Base-by-base conservation (phyloP, 2,329 filamentous ascomycete genomes). In the Phaeophleospora eucalypticola region DNA sequence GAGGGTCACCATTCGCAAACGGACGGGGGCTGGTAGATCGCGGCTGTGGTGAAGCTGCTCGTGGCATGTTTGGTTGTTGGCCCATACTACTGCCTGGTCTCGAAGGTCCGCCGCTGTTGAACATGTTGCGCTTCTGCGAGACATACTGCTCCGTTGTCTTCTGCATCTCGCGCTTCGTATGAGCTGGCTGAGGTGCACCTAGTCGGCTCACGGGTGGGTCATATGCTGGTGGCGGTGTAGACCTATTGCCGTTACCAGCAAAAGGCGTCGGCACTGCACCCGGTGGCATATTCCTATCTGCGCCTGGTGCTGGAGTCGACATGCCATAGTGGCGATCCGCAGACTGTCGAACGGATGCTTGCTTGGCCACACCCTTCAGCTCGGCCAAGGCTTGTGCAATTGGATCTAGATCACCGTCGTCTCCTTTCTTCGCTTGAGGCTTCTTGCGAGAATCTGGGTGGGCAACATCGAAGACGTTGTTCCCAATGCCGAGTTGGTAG, bases 271-370 rank as follows among this genome's bases (percentile, higher is more conserved):
- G 71, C 21, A 68, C 68, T 39, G 68, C 66, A 48, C 63, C 57
- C 51, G 63, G 43, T 15, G 56, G 57, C 36, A 49, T 49, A 62
- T 65, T 50, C 71, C 86, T 43, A 37, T 48, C 61, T 50, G 32
- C 61, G 57, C 70, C 66, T 40, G 70, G 67, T 4, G 78, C 83
- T 4, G 93, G 91, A 1, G 91, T 95, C 10, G 87, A 75, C 52
- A 98, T 84, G n/a, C 93, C 91, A 63, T 94, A 88, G 68, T 95
- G 96, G 51, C 87, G 83, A 66, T 98, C 94, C 15, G 90, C 93
- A n/a, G 93, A 95, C 50, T 95, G 82, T n/a, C 94, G 82, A 40
- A 80, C 77, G 3, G 83, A 84, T 4, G 88, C 80, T 58, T 90
- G 85, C 68, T 97, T 97, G 14, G 76, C 79, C 3, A 90, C 86